Base-by-base conservation (phyloP, 2,329 filamentous ascomycete species). In the Meredithiella fracta region DNA sequence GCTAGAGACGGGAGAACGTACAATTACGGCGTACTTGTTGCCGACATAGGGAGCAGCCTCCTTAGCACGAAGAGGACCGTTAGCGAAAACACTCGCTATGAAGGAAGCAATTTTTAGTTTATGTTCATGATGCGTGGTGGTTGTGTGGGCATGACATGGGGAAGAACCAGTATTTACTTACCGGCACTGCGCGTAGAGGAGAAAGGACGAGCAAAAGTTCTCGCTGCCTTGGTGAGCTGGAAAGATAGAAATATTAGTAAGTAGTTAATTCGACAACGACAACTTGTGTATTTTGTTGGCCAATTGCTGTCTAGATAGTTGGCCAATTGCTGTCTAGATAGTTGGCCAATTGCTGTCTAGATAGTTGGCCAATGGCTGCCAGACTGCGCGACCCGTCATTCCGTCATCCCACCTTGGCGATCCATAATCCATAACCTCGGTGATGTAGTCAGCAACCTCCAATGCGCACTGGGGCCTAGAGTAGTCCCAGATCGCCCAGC, bases 21-120 rank as follows among this genome's bases (percentile, higher is more conserved):
- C 85, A 70, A 98, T 90, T 65, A 98, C 86, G 53, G 89, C 86
- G 71, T 98, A 97, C 72, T 95, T 92, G 70, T 77, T 83, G 70
- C 83, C 86, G 65, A 95, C 79, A 67, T 87, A 86, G 51, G 86
- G 83, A 61, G 86, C 86, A 31, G 90, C 90, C 75, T 96, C 90
- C 76, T 94, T 95, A 58, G 91, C 92, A 69, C 89, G 83, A 62
- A 97, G 77, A 62, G 87, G 86, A 63, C 82, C 80, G 71, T 85
- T 91, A 64, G 85, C 82, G 69, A 94, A 86, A 68, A 97, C 86
- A 69, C 85, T 83, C 66, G 88, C 86, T 89, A 64, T 49, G 37
- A 11, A 22, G 25, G 49, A 55, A 17, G 17, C 3, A 49, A 29
- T 55, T 14, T 44, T 55, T 51, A 29, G 54, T 31, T 17, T 49